Conservation (phyloP, 176 grass and related monocot genomes). For the Guadua angustifolia region DNA sequence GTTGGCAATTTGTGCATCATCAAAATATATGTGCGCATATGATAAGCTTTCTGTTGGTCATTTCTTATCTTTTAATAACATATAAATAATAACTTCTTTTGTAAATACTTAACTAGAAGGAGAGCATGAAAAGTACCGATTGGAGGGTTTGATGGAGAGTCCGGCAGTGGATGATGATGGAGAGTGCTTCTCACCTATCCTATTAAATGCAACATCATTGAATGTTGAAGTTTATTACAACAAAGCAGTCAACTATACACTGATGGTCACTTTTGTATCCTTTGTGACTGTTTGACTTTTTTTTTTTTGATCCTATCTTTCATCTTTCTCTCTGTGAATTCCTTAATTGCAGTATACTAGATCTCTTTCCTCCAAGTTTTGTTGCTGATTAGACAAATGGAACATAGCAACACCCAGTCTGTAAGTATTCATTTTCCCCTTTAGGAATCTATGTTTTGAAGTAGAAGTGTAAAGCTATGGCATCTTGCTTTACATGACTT, state of each 20-base stretch:
- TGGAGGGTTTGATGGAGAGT: slow-evolving; percentile 92
- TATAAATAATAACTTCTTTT: not conserved
- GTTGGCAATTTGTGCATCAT: slow-evolving; percentile 10
- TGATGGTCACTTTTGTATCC: slow-evolving; percentile 99
- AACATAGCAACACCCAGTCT: slow-evolving; percentile 97
- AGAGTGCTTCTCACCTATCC: slow-evolving; percentile 83
- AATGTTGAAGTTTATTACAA: slow-evolving; percentile 99
- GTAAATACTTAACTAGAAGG: slow-evolving; percentile 61
- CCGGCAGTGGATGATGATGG: slow-evolving; percentile 84
- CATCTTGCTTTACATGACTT: slow-evolving; percentile 39
- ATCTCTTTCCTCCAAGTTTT: slow-evolving; percentile 97
- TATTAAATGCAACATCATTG: slow-evolving; percentile 91
- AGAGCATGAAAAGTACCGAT: slow-evolving; percentile 80
- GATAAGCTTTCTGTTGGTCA: slow-evolving; percentile 21
- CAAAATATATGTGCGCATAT: not conserved
- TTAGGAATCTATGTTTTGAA: slow-evolving; percentile 24
- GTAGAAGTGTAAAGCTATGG: not conserved
- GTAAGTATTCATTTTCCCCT: slow-evolving; percentile 62
- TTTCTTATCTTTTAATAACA: not conserved
- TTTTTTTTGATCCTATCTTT: slow-evolving; percentile 41
- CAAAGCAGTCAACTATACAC: slow-evolving; percentile 97
- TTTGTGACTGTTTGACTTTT: slow-evolving; percentile 35
- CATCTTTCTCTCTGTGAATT: slow-evolving; percentile 34
- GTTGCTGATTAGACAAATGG: slow-evolving; percentile 96
- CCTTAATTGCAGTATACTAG: slow-evolving; percentile 64